These are phyloP conservation scores for Xylaria palmicola DNA, from an alignment of 495 filamentous ascomycete genomes.

Conservation along the genomic window DNA sequence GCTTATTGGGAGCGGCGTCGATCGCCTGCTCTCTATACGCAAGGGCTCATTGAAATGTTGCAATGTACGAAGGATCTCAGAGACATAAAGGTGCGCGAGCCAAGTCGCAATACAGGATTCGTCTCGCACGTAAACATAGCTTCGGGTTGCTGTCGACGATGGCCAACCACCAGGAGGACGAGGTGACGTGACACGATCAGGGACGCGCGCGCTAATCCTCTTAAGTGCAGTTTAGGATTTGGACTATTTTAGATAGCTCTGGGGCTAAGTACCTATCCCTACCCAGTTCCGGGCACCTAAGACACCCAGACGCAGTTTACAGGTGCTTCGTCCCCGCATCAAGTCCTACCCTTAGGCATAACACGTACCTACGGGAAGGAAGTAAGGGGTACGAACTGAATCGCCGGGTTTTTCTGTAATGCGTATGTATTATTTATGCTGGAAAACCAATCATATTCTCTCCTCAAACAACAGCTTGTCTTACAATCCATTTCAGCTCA, in stretches of 20 bases:
- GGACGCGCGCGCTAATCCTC: not conserved
- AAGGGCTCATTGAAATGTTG: conserved; percentile 8
- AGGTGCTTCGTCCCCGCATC: not conserved
- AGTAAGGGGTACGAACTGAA: no score
- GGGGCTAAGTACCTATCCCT: no score
- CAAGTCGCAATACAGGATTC: not conserved
- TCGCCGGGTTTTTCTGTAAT: not conserved
- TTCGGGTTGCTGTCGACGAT: not conserved
- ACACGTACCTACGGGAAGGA: no score
- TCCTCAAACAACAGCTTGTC: not conserved
- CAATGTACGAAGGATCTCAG: not conserved
- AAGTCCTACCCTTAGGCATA: no score
- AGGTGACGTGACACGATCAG: not conserved
- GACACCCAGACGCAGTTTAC: not conserved
- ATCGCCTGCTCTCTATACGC: not conserved
- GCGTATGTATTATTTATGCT: not conserved
- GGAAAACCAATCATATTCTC: not conserved
- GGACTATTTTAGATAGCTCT: no score
- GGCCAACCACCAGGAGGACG: not conserved
- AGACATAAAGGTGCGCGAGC: not conserved
- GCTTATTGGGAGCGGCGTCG: conserved; percentile 2
- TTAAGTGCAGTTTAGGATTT: no score
- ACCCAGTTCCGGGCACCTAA: no score
- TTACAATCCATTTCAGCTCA: conserved; percentile 4
- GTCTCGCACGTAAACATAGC: not conserved